Base-by-base conservation (phyloP, 495 filamentous ascomycete species). In the Penicillium samsonianum region DNA sequence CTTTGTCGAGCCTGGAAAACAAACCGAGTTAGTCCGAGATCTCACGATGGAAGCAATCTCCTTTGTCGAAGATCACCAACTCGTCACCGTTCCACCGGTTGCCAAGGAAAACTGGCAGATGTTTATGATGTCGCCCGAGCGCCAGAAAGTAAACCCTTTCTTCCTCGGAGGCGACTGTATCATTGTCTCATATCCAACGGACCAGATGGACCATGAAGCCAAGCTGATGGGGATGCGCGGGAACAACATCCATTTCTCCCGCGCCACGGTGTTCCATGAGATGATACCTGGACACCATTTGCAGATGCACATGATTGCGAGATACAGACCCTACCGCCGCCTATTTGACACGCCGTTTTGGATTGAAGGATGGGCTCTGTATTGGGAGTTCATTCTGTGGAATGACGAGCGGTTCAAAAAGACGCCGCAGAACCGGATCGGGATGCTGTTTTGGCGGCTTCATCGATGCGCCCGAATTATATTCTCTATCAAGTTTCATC, bases 241-340 rank as follows among this genome's bases (percentile, higher is more conserved):
- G 4, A 83, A 82, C 64, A 82, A 79, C 58, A 60, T 72, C 16
- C 77, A 78, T 64, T 82, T 82, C 61, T 69, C 76, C 1, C 75
- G 78, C 6, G 77, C 78, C 4, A 82, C 77, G 1, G 78, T 78
- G 8, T 80, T 80, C 58, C 80, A 83, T 64, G 80, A 83, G 67
- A 74, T 82, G 70, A 78, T 83, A 30, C 80, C 80, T 0, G 79
- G 80, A 16, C 79, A 83, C 60, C 79, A 79, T 50, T 65, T 83
- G 30, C 80, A 83, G 54, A 57, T 76, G 38, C 73, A 75, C 57
- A 63, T 75, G 42, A 72, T 71, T 19, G 68, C 68, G 11, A 73
- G 79, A 11, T 61, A 73, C 52, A 67, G 59, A 48, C 71, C 77
- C 5, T 78, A 83, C 62, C 75, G 79, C 12, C 56, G 61, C 19